phyloP scores from a whole-genome alignment of 2,329 filamentous ascomycete species.

The Penicillium crustosum region DNA sequence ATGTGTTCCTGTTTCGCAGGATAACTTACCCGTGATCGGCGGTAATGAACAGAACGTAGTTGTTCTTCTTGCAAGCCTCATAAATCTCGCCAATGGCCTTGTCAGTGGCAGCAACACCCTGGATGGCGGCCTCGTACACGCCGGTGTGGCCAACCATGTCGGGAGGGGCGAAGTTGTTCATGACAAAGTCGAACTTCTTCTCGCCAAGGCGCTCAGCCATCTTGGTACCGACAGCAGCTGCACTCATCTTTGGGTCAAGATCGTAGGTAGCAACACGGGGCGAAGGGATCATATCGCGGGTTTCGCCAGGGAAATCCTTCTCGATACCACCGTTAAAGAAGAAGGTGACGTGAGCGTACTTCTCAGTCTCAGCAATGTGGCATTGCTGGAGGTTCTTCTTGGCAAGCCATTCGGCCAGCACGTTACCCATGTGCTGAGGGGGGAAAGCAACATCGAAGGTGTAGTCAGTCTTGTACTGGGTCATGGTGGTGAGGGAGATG shows the following conservation, averaged over 20 bases:
- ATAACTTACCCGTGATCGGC: conserved; percentile 77
- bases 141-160: conserved; percentile 99
- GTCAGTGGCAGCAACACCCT: conserved; percentile 83
- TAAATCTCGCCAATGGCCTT: conserved; percentile 90
- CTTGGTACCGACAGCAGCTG: conserved; percentile 83
- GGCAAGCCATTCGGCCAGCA: conserved; percentile 94
- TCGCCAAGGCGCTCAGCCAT: conserved; percentile 82
- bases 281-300: conserved; percentile 88
- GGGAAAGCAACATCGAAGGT: conserved; percentile 89
- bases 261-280: conserved; percentile 97
- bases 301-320: conserved; percentile 90
- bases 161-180: conserved; percentile 99
- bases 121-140: conserved; percentile 89
- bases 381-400: conserved; percentile 90
- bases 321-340: conserved; percentile 99
- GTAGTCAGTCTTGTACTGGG: conserved; percentile 94
- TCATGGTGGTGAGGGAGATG: conserved; percentile 90
- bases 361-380: conserved; percentile 97
- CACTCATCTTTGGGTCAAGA: conserved; percentile 92
- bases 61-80: conserved; percentile 89
- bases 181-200: conserved; percentile 89
- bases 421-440: conserved; percentile 94
- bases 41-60: conserved; percentile 92
- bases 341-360: conserved; percentile 99
- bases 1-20: not conserved